Evolutionary conservation across 805 yeast species (phyloP).

Genomic region (Yueomyces sinensis): DNA sequence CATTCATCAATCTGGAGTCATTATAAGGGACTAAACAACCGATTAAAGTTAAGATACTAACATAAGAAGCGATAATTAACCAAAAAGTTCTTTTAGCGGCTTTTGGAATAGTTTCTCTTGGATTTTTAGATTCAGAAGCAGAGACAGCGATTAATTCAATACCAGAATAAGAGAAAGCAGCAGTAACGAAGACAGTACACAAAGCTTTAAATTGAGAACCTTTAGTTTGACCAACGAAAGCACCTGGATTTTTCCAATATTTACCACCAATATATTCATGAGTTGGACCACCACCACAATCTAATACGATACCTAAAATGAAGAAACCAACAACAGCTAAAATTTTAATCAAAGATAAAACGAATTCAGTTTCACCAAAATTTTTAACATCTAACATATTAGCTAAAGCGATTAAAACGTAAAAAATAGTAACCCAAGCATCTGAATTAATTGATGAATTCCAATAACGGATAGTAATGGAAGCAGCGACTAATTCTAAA

Average conservation of each 20-base stretch:
- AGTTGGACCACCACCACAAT: constrained; percentile 33
- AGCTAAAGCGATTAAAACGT: constrained; percentile 32
- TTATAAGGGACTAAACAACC: constrained; percentile 57
- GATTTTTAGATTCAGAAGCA: constrained; percentile 65
- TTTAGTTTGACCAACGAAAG: constrained; percentile 35
- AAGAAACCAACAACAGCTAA: constrained; percentile 39
- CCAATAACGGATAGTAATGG: constrained; percentile 48
- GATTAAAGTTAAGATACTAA: constrained; percentile 40
- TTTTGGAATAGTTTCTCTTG: constrained; percentile 51
- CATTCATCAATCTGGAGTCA: constrained; percentile 34
- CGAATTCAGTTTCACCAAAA: constrained; percentile 46
- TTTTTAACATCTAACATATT: constrained; percentile 41
- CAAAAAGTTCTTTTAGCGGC: constrained; percentile 77
- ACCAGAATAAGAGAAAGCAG: constrained; percentile 60
- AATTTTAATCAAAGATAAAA: constrained; percentile 36
- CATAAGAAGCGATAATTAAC: constrained; percentile 63
- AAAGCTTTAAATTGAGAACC: constrained; percentile 36
- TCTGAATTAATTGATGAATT: constrained; percentile 34
- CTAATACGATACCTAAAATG: constrained; percentile 37
- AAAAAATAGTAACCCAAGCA: constrained; percentile 48
- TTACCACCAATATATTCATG: constrained; percentile 32
- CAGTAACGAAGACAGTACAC: constrained; percentile 40
- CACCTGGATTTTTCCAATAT: constrained; percentile 44
- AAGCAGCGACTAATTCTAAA: constrained; percentile 45
- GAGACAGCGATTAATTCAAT: constrained; percentile 64